Percentiles rank a stretch among this genome's conserved stretches.
These are phyloP conservation scores for Backusella luteola DNA, from an alignment of 192 early-diverging fungal species.

Conservation along the genomic window DNA sequence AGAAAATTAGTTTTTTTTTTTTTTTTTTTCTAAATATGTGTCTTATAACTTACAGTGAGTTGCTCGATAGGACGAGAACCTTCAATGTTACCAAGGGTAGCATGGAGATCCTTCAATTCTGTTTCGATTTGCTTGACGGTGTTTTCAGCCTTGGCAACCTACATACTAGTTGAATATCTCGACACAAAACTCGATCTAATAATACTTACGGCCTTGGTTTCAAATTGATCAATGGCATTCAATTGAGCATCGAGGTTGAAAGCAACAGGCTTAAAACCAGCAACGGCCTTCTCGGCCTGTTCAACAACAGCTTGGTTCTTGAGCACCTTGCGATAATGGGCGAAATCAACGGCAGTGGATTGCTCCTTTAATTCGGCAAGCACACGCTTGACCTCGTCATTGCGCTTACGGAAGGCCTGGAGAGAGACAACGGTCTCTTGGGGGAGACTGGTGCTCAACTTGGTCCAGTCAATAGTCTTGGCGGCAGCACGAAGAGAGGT, in stretches of 20 bases:
- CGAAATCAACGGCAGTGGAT: slow-evolving; percentile 82
- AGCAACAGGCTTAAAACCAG: slow-evolving; percentile 73
- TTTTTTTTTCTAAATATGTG: no score
- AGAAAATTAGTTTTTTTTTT: no score
- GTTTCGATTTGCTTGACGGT: slow-evolving; percentile 83
- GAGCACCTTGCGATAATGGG: slow-evolving; percentile 79
- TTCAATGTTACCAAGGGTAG: slow-evolving; percentile 92
- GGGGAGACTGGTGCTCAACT: slow-evolving; percentile 77
- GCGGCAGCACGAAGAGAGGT: slow-evolving; percentile 60
- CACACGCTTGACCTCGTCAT: slow-evolving; percentile 84
- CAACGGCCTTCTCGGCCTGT: slow-evolving; percentile 85
- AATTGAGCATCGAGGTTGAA: slow-evolving; percentile 88
- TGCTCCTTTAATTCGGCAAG: slow-evolving; percentile 83
- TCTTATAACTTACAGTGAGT: slow-evolving; percentile 69
- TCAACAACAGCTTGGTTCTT: slow-evolving; percentile 91
- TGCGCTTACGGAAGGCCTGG: slow-evolving; percentile 91
- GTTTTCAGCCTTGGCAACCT: slow-evolving; percentile 81
- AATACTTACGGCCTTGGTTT: slow-evolving; percentile 71
- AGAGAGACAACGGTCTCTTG: slow-evolving; percentile 88
- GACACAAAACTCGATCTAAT: neutral
- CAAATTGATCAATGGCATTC: slow-evolving; percentile 72
- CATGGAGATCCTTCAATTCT: slow-evolving; percentile 85
- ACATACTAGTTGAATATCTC: neutral
- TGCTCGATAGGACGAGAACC: slow-evolving; percentile 90
- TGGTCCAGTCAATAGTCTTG: slow-evolving; percentile 84